Conservation (phyloP, 192 early-diverging fungal species). For the Paraglomus occultum region DNA sequence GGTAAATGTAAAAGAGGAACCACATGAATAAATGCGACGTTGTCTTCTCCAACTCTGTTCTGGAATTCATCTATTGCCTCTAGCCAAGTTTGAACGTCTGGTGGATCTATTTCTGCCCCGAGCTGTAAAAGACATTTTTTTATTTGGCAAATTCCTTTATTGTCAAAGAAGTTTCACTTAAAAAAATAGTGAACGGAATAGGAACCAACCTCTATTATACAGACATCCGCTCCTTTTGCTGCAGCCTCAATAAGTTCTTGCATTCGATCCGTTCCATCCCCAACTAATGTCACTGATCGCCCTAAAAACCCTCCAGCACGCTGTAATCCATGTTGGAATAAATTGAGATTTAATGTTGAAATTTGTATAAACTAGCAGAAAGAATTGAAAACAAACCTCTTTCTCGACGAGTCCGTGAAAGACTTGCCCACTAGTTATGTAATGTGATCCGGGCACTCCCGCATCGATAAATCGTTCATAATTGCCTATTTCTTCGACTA, state of each 20-base stretch:
- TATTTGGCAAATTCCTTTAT: background rate
- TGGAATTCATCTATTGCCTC: conserved; percentile 99
- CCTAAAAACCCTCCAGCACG: conserved; percentile 6
- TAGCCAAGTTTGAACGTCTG: conserved; percentile 35
- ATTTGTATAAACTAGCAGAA: background rate
- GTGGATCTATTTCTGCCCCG: conserved; percentile 1
- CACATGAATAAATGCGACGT: conserved; percentile 97
- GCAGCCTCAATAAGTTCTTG: conserved; percentile 11
- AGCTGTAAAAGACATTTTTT: background rate
- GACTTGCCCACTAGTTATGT: conserved; percentile 8
- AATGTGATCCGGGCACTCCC: background rate
- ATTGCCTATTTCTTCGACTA: background rate
- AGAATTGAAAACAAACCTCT: background rate
- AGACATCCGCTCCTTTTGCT: conserved; percentile 1
- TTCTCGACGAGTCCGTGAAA: background rate
- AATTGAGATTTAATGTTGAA: background rate
- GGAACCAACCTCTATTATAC: background rate
- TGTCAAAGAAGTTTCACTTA: too few species aligned
- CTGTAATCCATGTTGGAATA: background rate
- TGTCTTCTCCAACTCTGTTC: conserved; percentile 97
- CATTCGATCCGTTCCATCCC: conserved; percentile 13
- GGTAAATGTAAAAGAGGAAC: conserved; percentile 80
- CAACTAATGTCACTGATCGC: background rate
- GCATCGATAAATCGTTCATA: conserved; percentile 6
- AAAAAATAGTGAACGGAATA: background rate